Evolutionary conservation across 2,329 filamentous ascomycete genomes (phyloP), one percentile per base, ranked within the genome.

Genomic region (Knufia petricola): DNA sequence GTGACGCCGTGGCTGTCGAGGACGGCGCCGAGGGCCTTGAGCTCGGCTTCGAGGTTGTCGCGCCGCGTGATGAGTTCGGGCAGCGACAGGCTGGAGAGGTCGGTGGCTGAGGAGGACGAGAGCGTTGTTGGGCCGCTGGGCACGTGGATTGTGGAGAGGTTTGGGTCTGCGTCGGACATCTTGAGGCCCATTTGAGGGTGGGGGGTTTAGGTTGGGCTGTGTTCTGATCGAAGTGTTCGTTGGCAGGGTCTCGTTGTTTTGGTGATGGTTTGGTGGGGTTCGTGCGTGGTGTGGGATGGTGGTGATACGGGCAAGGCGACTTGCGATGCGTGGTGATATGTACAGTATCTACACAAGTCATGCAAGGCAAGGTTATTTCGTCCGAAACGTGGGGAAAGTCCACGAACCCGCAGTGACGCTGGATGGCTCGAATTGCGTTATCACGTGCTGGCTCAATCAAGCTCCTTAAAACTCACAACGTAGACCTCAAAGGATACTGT

Each of bases 51-150:
- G 38, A 95, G 70, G 49, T 79, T 76, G 58, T 90, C 82, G 66
- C 95, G 96, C 69, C 87, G 85, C 28, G 77, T 76, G 62, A 92
- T 86, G 45, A 96, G 78, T 69, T 94, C 84, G 37, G 77, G 70
- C 62, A 95, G 79, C 43, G 85, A 83, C 58, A 87, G 68, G 53
- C 82, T 75, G 46, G 77, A 70, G 57, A 77, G 69, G 64, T 84
- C 85, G 37, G 69, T 65, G 48, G 73, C 69, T 32, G 67, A 56
- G 36, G 56, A 62, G 50, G 74, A 70, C 23, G 74, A 75, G 49
- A n/a, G n/a, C n/a, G 81, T 82, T 8, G 81, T 83, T 28, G 87
- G 85, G 52, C 88, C 89, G 36, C 88, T 89, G 50, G 83, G 75
- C 67, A 86, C 79, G 60, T 85, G 81, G 49, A 85, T 70, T 58